Evolutionary conservation across 192 early-diverging fungal genomes (phyloP), one percentile per base, ranked within the genome.

Genomic region (Geranomyces variabilis): DNA sequence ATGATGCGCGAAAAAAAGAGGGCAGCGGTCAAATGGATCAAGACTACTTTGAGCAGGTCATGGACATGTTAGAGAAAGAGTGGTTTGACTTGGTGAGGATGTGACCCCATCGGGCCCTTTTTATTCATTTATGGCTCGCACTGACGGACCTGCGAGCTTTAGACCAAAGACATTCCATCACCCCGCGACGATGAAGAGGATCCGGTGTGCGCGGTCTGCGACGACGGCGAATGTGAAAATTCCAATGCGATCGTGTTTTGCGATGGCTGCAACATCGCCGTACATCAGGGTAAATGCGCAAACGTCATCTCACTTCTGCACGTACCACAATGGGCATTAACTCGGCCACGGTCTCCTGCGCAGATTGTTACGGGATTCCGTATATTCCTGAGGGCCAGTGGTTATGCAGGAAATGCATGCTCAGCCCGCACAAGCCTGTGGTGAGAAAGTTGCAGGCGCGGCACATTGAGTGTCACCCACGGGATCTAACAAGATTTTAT

Each of bases 341-440:
- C n/a, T n/a, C n/a, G n/a, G n/a, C n/a, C n/a, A n/a, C 10, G 10
- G 36, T 41, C 36, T 41, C 36, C 36, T 41, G 26, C 21, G 45
- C 63, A 51, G 96, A 98, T 77, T 99, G 97, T 77, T 99, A 99
- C 78, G 97, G 97, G 24, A 89, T 99, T 47, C 96, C 97, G 1
- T 98, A 93, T 76, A 97, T 99, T 59, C 97, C 97, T 12, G 97
- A 99, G 83, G 97, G 96, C 13, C 96, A 97, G 77, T 99, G 97
- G 97, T 83, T 99, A 29, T 99, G 97, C 70, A 88, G 97, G 24
- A 93, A 92, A 63, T 99, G 97, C 82, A 98, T 97, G 93, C 80
- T 98, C 48, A 91, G 92, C 31, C 97, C 97, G 0, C 96, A 96
- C 53, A 87, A 84, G 62, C 89, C 91, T 53, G 92, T 95, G 13